Percentiles rank a stretch among this genome's conserved stretches.
These are phyloP conservation scores for Buxus sempervirens DNA, from an alignment of 164 flowering plant genomes.

Conservation along the genomic window DNA sequence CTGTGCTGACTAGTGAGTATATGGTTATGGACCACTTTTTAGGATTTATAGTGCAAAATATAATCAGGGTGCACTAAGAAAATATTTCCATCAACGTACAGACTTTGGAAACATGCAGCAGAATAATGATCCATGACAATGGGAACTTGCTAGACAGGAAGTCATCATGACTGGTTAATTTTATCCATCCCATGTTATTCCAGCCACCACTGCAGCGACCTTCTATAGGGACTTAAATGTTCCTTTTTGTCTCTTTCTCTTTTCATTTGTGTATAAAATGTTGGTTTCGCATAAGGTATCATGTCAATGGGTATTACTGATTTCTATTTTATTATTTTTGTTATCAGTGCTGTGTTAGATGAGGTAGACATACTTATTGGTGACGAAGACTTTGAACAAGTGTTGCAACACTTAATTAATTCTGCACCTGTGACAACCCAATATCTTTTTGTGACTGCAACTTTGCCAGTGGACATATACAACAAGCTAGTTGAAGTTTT, in stretches of 20 bases:
- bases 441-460: constrained; percentile 96
- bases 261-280: background rate
- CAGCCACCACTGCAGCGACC: background rate
- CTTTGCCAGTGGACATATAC: constrained; percentile 82
- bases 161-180: background rate
- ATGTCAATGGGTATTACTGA: background rate
- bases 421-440: constrained; percentile 68
- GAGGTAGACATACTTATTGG: constrained; percentile 89
- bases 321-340: background rate
- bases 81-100: background rate
- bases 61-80: too few species aligned
- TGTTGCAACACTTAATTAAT: constrained; percentile 56
- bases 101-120: background rate
- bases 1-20: background rate
- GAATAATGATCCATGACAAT: background rate
- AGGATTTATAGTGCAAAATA: too few species aligned
- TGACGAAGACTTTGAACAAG: constrained; percentile 80
- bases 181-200: background rate
- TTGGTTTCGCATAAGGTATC: background rate
- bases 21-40: too few species aligned
- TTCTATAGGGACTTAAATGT: too few species aligned
- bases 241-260: background rate
- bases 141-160: background rate
- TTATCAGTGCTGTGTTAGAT: constrained; percentile 77
- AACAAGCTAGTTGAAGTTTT: constrained; percentile 78